Evolutionary conservation across 768 basidiomycete genomes (phyloP), one percentile per base, ranked within the genome.

Genomic region (Strobilomyces echinocephalus): DNA sequence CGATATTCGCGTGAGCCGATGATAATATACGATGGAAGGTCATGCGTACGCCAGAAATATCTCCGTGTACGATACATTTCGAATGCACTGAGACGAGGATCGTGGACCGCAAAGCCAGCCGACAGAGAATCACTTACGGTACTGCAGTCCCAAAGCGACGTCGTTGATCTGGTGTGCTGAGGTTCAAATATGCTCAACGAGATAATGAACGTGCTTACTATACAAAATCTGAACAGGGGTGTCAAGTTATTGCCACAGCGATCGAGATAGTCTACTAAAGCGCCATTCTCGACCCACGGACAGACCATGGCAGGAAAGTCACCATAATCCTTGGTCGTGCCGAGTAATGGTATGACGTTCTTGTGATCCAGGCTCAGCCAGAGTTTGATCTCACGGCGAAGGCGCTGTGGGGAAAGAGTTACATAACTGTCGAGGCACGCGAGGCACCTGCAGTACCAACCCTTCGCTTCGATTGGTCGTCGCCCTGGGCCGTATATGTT

Each of bases 261-360:
- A 10, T 60, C 57, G 26, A 71, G 48, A 46, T 69, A 71, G 0
- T 49, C 35, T 2, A 55, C 55, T 5, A 71, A 59, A n/a, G 55
- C 40, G 0, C 69, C 70, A 30, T 70, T 62, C 11, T 70, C 65
- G 18, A 62, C 42, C 70, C 70, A 71, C 4, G 72, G 72, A 24
- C 55, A 72, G 15, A 72, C 57, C 67, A 71, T 70, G 1, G 72
- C 69, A 4, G 55, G 42, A 46, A 66, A 64, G 4, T 60, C 63
- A 2, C 72, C 72, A 50, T 64, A 72, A 31, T 50, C 64, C 1
- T 20, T 50, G 20, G 63, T 55, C 10, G 58, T 61, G 16, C 71
- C 70, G 6, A 61, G 64, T 0, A 72, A 56, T 16, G 67, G 67
- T 18, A 73, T 31, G 7, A 72, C 44, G 28, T 72, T 72, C 18